Percentiles rank a stretch among this genome's conserved stretches.
Evolutionary conservation across 2,329 filamentous ascomycete species (phyloP).

Genomic region (Paraphoma sp.): DNA sequence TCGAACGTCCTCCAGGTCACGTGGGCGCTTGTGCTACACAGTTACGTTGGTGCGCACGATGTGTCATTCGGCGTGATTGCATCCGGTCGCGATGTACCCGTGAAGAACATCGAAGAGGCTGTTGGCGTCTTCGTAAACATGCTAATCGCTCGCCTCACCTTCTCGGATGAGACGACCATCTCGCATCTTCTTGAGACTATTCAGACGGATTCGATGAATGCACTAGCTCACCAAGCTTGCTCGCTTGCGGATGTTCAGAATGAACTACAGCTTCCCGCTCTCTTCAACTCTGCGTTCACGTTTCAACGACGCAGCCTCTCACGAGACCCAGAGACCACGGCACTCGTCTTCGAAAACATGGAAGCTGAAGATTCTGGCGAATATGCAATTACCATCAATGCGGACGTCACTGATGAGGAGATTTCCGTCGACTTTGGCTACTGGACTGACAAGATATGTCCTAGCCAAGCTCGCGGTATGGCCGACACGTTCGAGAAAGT

Average conservation of each 20-base stretch:
- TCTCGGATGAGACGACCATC: constrained; percentile 46
- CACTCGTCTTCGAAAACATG: constrained; percentile 40
- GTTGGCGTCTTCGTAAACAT: constrained; percentile 64
- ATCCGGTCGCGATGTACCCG: constrained; percentile 60
- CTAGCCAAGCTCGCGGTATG: constrained; percentile 36
- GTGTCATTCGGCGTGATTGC: constrained; percentile 63
- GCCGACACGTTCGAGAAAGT: constrained; percentile 40
- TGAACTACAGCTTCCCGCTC: constrained; percentile 38
- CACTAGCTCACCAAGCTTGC: constrained; percentile 58
- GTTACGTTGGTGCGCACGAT: constrained; percentile 55
- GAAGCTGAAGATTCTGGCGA: constrained; percentile 46
- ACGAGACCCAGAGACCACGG: constrained; percentile 30
- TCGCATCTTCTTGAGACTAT: constrained; percentile 51
- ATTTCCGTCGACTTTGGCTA: constrained; percentile 41
- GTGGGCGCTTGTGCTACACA: constrained; percentile 60
- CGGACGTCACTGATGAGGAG: constrained; percentile 37
- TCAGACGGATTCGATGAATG: constrained; percentile 55
- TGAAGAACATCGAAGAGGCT: constrained; percentile 57
- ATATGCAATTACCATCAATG: constrained; percentile 44
- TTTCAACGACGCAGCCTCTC: constrained; percentile 39
- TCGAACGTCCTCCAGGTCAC: constrained; percentile 60
- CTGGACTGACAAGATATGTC: constrained; percentile 37
- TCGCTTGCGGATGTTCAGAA: constrained; percentile 51
- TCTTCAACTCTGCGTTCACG: constrained; percentile 49
- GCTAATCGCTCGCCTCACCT: constrained; percentile 57